Base-by-base conservation (phyloP, 2,329 filamentous ascomycete species). In the Madurella mycetomatis region DNA sequence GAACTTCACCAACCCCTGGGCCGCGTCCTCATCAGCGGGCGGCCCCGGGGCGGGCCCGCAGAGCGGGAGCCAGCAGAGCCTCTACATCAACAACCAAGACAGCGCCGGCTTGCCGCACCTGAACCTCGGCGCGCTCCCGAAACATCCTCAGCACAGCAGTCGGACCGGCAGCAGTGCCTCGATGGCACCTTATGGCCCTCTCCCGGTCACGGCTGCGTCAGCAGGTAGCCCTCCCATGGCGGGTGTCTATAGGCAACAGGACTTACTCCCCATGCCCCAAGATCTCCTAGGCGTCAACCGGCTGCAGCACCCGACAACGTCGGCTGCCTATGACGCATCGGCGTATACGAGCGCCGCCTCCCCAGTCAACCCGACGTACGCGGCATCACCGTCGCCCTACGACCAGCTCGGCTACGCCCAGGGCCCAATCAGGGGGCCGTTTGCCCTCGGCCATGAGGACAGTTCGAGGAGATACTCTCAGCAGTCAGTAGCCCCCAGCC, bases 1-100 rank as follows among this genome's bases (percentile, higher is more conserved):
- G 61, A 87, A 94, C 61, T 96, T 96, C 76, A 91, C 87, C 66
- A 94, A 96, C 72, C 91, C 91, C 41, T 96, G 92, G 92, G 78
- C 77, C 46, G 81, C 88, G 53, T 80, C 79, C 45, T 77, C 84
- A 32, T 71, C 77, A 11, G 70, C 77, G 18, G 65, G 74, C 32
- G 56, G 46, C 34, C 34, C 49, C 31, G 58, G 55, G 62, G 71
- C 52, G 69, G 69, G 59, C 56, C 74, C 69, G 58, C 74, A 77
- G 60, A 70, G 72, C 67, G 78, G 69, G 65, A 76, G 67, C 74
- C 77, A 84, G 74, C 49, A 83, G 74, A 72, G 77, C 78, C 73
- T 92, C 79, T 81, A 86, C 78, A 67, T 78, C 69, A 72, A 67
- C 65, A 77, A 70, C 75, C 85, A 69, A 74, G 86, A 67, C 73